Percentiles rank a stretch among this genome's conserved stretches.
Conservation (phyloP, 768 basidiomycete genomes). For the Lentinula detonsa region DNA sequence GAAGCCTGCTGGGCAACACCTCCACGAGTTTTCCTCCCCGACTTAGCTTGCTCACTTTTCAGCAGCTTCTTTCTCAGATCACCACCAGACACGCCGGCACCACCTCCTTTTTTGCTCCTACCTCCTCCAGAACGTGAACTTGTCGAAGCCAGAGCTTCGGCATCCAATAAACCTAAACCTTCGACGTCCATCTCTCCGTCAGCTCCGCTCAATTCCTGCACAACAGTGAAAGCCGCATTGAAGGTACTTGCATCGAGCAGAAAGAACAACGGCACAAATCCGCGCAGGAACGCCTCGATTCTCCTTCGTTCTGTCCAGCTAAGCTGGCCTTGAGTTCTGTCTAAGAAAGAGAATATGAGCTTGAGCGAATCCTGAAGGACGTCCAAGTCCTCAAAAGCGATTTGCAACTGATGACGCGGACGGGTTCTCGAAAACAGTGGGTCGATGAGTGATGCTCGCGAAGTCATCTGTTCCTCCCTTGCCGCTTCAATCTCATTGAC, state of each 20-base stretch:
- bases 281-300: conserved; percentile 78
- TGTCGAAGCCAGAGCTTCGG: conserved; percentile 24
- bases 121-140: conserved; percentile 33
- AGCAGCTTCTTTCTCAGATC: conserved; percentile 76
- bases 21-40: conserved; percentile 50
- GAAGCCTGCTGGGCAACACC: conserved; percentile 36
- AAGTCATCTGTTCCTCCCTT: conserved; percentile 75
- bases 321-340: conserved; percentile 78
- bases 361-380: conserved; percentile 87
- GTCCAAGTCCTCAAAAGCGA: conserved; percentile 62
- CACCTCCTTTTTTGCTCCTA: conserved; percentile 17
- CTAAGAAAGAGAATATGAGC: conserved; percentile 85
- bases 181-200: conserved; percentile 27
- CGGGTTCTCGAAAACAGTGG: conserved; percentile 55
- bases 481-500: conserved; percentile 82
- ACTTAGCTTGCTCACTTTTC: conserved; percentile 81
- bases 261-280: conserved; percentile 72
- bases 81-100: conserved; percentile 30
- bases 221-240: conserved; percentile 61
- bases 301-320: conserved; percentile 65
- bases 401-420: conserved; percentile 76
- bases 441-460: conserved; percentile 57
- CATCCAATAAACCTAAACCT: conserved; percentile 26
- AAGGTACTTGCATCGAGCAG: conserved; percentile 67
- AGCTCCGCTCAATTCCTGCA: conserved; percentile 48